A percentile compares a stretch with the other conserved stretches of the same genome.
Conservation (phyloP, 2,329 filamentous ascomycete species). For the Pseudogymnoascus verrucosus region DNA sequence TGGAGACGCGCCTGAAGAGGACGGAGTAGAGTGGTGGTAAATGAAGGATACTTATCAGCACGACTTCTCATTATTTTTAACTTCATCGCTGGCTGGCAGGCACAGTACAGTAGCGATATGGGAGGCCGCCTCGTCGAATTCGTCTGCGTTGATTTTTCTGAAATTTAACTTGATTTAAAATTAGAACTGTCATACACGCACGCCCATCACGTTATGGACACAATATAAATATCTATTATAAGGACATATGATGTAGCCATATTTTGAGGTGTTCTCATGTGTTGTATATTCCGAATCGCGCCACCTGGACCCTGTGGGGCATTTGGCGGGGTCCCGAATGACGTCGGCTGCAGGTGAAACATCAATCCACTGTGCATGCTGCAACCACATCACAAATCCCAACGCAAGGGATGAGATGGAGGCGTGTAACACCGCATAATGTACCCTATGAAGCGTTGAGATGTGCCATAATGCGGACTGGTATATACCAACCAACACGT, state of each 20-base stretch:
- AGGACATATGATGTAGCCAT: background rate
- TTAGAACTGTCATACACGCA: background rate
- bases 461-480: background rate
- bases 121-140: background rate
- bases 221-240: background rate
- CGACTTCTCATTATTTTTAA: background rate
- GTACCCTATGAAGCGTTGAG: background rate
- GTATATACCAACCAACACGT: background rate
- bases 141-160: background rate
- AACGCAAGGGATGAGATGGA: background rate
- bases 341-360: background rate
- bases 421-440: background rate
- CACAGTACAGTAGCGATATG: background rate
- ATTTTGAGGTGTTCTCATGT: background rate
- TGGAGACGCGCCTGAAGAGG: slow-evolving; percentile 26
- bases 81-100: background rate
- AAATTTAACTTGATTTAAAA: background rate
- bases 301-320: background rate
- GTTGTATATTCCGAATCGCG: background rate
- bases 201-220: background rate
- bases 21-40: background rate
- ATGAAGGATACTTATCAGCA: background rate
- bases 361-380: background rate
- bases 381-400: background rate
- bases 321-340: background rate